These are phyloP conservation scores for Cicer judaicum DNA, from an alignment of 306 rosid species.

Conservation along the genomic window DNA sequence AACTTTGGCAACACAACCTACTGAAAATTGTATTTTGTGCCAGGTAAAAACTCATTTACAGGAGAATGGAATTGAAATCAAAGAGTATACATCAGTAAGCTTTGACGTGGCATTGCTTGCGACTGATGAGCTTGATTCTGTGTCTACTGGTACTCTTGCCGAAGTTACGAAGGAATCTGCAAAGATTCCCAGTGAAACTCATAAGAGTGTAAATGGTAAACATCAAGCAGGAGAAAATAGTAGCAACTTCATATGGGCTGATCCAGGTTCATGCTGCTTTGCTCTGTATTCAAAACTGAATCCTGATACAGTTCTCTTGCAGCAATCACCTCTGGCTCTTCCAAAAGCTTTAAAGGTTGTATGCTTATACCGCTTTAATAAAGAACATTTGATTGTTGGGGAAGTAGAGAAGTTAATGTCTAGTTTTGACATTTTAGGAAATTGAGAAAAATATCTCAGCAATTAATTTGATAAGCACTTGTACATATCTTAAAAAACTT, in stretches of 20 bases:
- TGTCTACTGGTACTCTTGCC: constrained; percentile 44
- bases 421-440: constrained; percentile 5
- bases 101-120: constrained; percentile 74
- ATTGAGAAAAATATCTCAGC: constrained; percentile 3
- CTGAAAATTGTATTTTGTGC: constrained; percentile 40
- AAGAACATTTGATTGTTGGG: constrained; percentile 33
- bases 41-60: constrained; percentile 74
- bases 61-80: constrained; percentile 77
- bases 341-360: constrained; percentile 94
- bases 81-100: constrained; percentile 73
- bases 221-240: constrained; percentile 53
- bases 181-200: constrained; percentile 35
- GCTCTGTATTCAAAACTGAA: constrained; percentile 78
- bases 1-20: constrained; percentile 16
- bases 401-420: constrained; percentile 30
- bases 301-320: constrained; percentile 65
- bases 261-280: constrained; percentile 87
- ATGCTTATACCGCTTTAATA: constrained; percentile 5
- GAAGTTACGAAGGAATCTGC: constrained; percentile 38
- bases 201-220: constrained; percentile 48
- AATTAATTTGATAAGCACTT: constrained; percentile 1
- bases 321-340: constrained; percentile 97
- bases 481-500: neutral
- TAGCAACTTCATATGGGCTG: constrained; percentile 75
- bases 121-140: constrained; percentile 58